Evolutionary conservation across 2,329 filamentous ascomycete genomes (phyloP).

Genomic region (Myriosclerotinia duriaeana): DNA sequence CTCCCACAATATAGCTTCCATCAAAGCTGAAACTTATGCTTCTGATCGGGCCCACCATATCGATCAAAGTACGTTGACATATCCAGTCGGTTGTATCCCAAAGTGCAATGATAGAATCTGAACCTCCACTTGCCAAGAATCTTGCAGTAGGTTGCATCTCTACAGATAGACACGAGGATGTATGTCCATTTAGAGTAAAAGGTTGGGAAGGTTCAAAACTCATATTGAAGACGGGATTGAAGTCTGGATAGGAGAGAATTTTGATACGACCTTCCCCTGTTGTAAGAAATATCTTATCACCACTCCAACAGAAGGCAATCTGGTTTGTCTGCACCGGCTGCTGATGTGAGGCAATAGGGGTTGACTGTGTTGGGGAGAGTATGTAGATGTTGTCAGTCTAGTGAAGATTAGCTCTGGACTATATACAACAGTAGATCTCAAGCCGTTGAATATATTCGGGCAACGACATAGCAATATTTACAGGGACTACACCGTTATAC

Average conservation of each 20-base stretch:
- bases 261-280: conserved; percentile 70
- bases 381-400: conserved; percentile 63
- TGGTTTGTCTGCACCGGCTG: conserved; percentile 69
- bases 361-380: conserved; percentile 59
- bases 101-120: conserved; percentile 71
- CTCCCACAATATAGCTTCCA: conserved; percentile 70
- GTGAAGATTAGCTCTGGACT: conserved; percentile 8
- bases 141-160: conserved; percentile 70
- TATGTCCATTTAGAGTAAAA: conserved; percentile 69
- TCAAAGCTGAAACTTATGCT: conserved; percentile 76
- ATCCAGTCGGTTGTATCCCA: conserved; percentile 80
- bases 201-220: conserved; percentile 48
- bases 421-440: not conserved
- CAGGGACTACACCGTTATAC: not conserved
- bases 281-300: conserved; percentile 67
- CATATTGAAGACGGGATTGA: conserved; percentile 55
- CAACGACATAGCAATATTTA: not conserved
- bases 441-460: not conserved
- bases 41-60: conserved; percentile 67
- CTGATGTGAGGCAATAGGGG: conserved; percentile 57
- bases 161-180: conserved; percentile 66
- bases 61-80: conserved; percentile 68
- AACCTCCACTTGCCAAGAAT: conserved; percentile 72
- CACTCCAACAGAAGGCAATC: conserved; percentile 71
- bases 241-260: conserved; percentile 66